These are phyloP conservation scores for Pseudomonodictys pantanalensis DNA, from an alignment of 495 filamentous ascomycete genomes.

Conservation along the genomic window DNA sequence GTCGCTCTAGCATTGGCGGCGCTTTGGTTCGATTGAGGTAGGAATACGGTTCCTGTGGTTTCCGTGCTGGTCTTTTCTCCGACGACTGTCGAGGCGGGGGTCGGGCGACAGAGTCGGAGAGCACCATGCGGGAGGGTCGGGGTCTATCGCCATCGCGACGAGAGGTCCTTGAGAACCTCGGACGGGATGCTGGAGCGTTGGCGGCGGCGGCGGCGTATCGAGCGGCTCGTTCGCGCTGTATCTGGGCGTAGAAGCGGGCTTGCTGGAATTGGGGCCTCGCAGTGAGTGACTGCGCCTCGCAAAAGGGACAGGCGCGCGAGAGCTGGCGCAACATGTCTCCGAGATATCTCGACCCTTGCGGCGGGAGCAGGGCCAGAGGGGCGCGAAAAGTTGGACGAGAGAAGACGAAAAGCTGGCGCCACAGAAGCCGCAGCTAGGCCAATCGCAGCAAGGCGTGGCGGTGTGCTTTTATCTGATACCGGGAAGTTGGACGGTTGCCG, in stretches of 20 bases:
- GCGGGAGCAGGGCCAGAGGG: neutral
- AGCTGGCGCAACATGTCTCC: slow-evolving; percentile 35
- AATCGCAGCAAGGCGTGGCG: no score
- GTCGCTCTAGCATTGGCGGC: slow-evolving; percentile 37
- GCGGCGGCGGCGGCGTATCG: neutral
- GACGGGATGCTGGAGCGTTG: neutral
- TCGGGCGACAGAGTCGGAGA: slow-evolving; percentile 70
- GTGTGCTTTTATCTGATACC: no score
- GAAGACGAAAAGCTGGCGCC: neutral
- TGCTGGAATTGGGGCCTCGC: slow-evolving; percentile 21
- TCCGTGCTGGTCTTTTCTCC: slow-evolving; percentile 40
- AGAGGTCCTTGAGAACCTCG: neutral
- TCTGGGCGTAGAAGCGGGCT: slow-evolving; percentile 29
- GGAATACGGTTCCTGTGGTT: slow-evolving; percentile 62
- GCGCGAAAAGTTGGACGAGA: neutral
- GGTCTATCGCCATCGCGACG: slow-evolving; percentile 32
- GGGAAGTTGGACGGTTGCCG: no score
- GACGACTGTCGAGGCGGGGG: slow-evolving; percentile 47
- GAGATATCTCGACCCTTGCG: no score
- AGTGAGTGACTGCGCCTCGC: slow-evolving; percentile 28
- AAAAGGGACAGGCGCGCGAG: slow-evolving; percentile 38
- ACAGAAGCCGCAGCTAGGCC: neutral
- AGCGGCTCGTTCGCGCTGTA: slow-evolving; percentile 19
- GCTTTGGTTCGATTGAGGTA: slow-evolving; percentile 75
- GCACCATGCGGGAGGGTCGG: slow-evolving; percentile 69